Evolutionary conservation across 768 basidiomycete genomes (phyloP).

Genomic region (Paxillus involutus): DNA sequence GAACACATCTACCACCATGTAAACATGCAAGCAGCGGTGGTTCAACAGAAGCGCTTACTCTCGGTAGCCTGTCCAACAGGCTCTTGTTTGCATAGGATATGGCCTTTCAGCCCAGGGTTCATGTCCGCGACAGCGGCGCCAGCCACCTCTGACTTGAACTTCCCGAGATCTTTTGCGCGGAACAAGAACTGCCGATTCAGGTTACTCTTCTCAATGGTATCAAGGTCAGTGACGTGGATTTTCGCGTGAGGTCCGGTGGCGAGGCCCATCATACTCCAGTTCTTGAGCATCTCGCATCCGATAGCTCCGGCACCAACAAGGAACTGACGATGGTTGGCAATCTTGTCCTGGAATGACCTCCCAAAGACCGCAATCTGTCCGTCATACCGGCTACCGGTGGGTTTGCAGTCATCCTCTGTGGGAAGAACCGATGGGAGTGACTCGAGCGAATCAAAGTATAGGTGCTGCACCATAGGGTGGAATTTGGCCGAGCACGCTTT

Average conservation of each 20-base stretch:
- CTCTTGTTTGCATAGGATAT: conserved; percentile 88
- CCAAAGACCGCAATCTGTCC: conserved; percentile 97
- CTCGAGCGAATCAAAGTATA: conserved; percentile 98
- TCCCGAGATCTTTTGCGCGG: conserved; percentile 91
- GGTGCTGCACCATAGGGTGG: conserved; percentile 90
- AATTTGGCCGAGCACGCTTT: conserved; percentile 98
- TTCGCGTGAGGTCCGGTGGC: conserved; percentile 74
- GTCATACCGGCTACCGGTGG: conserved; percentile 84
- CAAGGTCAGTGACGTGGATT: conserved; percentile 94
- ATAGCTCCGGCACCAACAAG: conserved; percentile 99
- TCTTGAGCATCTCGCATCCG: conserved; percentile 99
- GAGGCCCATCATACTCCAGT: conserved; percentile 99
- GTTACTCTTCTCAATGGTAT: conserved; percentile 99
- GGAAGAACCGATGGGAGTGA: conserved; percentile 79
- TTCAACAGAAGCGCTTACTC: conserved; percentile 50
- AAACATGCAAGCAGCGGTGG: conserved; percentile 4
- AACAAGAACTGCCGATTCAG: conserved; percentile 98
- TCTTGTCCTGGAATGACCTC: conserved; percentile 87
- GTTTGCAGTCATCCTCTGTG: conserved; percentile 80
- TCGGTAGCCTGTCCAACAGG: conserved; percentile 92
- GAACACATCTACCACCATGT: conserved; percentile 65
- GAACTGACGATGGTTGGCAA: conserved; percentile 89
- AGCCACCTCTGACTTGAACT: conserved; percentile 96
- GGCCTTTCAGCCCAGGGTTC: conserved; percentile 88
- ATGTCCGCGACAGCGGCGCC: conserved; percentile 89